Percentiles rank a stretch among this genome's conserved stretches.
These are phyloP conservation scores for Pestalotiopsis sp. DNA, from an alignment of 2,329 filamentous ascomycete species.

Conservation along the genomic window DNA sequence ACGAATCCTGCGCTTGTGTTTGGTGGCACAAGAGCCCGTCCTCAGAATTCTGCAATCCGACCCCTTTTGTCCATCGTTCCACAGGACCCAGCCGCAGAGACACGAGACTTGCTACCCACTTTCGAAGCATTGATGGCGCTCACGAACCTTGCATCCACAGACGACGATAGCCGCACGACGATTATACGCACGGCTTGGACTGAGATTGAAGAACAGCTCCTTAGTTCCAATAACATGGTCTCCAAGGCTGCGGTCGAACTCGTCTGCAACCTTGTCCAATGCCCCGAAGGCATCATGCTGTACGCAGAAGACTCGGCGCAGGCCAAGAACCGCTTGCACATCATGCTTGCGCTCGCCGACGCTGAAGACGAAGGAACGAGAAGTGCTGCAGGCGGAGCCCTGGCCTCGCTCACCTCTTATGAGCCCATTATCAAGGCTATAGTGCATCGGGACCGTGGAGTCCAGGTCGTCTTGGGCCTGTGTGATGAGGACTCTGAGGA, in stretches of 20 bases:
- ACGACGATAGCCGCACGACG: conserved; percentile 65
- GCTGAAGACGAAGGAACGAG: conserved; percentile 80
- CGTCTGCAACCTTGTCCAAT: conserved; percentile 85
- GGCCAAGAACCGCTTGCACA: conserved; percentile 75
- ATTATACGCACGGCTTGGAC: conserved; percentile 78
- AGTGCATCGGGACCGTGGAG: conserved; percentile 70
- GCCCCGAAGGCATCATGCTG: conserved; percentile 65
- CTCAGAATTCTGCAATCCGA: conserved; percentile 79
- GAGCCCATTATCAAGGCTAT: conserved; percentile 75
- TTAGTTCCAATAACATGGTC: conserved; percentile 75
- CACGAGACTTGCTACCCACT: conserved; percentile 79
- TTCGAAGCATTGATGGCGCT: conserved; percentile 92
- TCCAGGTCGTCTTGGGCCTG: conserved; percentile 78
- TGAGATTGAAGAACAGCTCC: conserved; percentile 79
- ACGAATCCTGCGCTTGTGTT: conserved; percentile 86
- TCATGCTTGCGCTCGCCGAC: conserved; percentile 86
- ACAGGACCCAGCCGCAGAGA: conserved; percentile 63
- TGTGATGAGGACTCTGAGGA: conserved; percentile 75
- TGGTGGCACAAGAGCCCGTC: conserved; percentile 71
- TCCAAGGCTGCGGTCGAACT: conserved; percentile 86
- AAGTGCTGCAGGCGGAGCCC: conserved; percentile 82
- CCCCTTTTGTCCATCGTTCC: conserved; percentile 77
- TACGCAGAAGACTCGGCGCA: conserved; percentile 70
- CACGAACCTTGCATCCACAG: conserved; percentile 87
- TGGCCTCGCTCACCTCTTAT: conserved; percentile 82